Percentiles rank a stretch among this genome's conserved stretches.
Evolutionary conservation across 2,329 filamentous ascomycete species (phyloP).

Genomic region (Phaeosphaeria sp.): DNA sequence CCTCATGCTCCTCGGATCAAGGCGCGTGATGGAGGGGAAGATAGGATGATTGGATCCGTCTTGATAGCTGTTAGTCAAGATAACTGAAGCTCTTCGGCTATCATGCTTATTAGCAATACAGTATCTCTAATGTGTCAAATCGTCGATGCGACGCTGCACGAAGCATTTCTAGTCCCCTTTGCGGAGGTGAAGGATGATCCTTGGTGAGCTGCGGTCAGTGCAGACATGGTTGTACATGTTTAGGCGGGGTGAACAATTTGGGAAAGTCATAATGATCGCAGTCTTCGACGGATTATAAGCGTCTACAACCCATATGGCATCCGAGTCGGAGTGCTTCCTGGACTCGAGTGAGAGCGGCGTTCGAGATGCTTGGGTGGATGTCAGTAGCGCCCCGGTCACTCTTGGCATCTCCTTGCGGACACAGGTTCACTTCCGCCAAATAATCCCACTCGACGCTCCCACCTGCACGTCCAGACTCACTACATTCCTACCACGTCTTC

Average conservation of each 20-base stretch:
- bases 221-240: not conserved
- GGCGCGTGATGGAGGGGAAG: conserved; percentile 18
- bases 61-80: conserved; percentile 5
- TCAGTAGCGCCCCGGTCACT: not conserved
- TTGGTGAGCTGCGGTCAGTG: not conserved
- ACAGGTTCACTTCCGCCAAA: conserved; percentile 35
- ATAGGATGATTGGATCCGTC: conserved; percentile 15
- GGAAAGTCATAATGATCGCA: no score
- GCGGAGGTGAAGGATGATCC: not conserved
- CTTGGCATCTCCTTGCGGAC: conserved; percentile 9
- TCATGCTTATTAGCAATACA: conserved; percentile 4
- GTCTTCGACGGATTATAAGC: no score
- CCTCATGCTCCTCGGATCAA: conserved; percentile 12
- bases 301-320: no score
- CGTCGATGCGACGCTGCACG: not conserved
- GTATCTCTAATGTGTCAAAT: not conserved
- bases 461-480: conserved; percentile 30
- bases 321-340: not conserved
- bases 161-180: not conserved
- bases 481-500: conserved; percentile 26
- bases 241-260: no score
- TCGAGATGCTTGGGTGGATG: no score
- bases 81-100: conserved; percentile 3
- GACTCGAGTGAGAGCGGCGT: not conserved
- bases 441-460: conserved; percentile 36